Evolutionary conservation across 1,284 basidiomycete species (phyloP).

Genomic region (Trametes polyzona): DNA sequence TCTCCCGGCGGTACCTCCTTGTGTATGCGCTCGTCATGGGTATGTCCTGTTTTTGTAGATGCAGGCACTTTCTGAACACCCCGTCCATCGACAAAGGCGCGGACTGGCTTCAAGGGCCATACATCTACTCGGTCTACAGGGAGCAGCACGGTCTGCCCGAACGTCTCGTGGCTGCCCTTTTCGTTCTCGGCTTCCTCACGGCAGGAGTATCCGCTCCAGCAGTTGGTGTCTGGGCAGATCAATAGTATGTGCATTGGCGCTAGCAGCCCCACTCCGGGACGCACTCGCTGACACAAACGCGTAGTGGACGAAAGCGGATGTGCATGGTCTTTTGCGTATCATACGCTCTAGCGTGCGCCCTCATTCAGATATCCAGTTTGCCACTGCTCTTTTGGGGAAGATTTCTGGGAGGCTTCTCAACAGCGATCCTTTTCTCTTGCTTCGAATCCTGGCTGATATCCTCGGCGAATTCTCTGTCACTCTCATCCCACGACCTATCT

Average conservation of each 20-base stretch:
- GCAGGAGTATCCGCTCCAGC: slow-evolving; percentile 69
- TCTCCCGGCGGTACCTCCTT: slow-evolving; percentile 62
- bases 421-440: slow-evolving; percentile 73
- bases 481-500: slow-evolving; percentile 64
- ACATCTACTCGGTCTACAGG: slow-evolving; percentile 71
- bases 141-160: slow-evolving; percentile 71
- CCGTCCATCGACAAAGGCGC: slow-evolving; percentile 48
- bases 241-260: slow-evolving; percentile 71
- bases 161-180: slow-evolving; percentile 65
- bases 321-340: slow-evolving; percentile 71
- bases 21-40: slow-evolving; percentile 79
- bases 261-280: too few species aligned
- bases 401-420: slow-evolving; percentile 68
- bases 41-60: slow-evolving; percentile 32
- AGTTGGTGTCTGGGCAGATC: slow-evolving; percentile 77
- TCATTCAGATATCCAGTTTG: slow-evolving; percentile 57
- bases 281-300: background rate
- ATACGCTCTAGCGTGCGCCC: slow-evolving; percentile 60
- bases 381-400: slow-evolving; percentile 65
- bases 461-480: slow-evolving; percentile 51
- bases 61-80: background rate
- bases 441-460: slow-evolving; percentile 79
- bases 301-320: slow-evolving; percentile 65
- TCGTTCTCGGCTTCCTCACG: slow-evolving; percentile 74
- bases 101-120: slow-evolving; percentile 82